Percentiles rank a stretch among this genome's conserved stretches.
phyloP scores from a whole-genome alignment of 2,329 filamentous ascomycete genomes.

The Chalaropsis ovoidea region DNA sequence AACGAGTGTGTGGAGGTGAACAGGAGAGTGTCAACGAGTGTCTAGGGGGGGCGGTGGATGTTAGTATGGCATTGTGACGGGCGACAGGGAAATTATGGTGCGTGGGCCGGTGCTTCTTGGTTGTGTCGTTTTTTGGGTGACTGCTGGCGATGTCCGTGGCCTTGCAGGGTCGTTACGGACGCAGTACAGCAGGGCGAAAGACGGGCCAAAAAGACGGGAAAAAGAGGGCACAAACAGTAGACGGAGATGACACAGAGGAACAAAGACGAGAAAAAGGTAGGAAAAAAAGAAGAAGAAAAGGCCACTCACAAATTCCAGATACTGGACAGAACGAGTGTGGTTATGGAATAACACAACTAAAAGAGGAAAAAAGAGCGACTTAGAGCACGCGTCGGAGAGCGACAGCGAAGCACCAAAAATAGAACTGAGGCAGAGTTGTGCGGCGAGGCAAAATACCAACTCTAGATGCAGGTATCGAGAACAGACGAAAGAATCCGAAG shows the following conservation, averaged over 20 bases:
- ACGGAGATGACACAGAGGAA: too few relatives aligned
- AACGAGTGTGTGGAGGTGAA: constrained; percentile 48
- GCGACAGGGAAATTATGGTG: too few relatives aligned
- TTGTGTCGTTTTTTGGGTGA: too few relatives aligned
- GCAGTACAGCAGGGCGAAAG: too few relatives aligned
- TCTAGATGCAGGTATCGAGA: constrained; percentile 13
- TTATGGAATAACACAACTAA: constrained; percentile 1
- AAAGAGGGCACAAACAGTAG: too few relatives aligned
- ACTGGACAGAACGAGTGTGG: constrained; percentile 11
- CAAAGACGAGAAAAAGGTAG: background rate
- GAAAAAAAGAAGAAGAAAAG: background rate
- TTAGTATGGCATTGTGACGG: background rate
- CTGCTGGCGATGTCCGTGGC: too few relatives aligned
- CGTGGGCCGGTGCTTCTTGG: too few relatives aligned
- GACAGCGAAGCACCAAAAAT: constrained; percentile 7
- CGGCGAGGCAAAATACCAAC: constrained; percentile 7
- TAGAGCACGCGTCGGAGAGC: background rate
- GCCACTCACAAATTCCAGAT: constrained; percentile 17
- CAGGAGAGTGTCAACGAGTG: constrained; percentile 46
- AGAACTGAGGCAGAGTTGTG: constrained; percentile 15
- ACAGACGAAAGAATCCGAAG: constrained; percentile 5
- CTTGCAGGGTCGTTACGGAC: too few relatives aligned
- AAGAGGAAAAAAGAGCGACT: constrained; percentile 15
- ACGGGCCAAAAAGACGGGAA: too few relatives aligned
- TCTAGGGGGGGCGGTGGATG: constrained; percentile 26